These are phyloP conservation scores for Zygoascus flipseniorum DNA, from an alignment of 805 yeast species.

Conservation along the genomic window DNA sequence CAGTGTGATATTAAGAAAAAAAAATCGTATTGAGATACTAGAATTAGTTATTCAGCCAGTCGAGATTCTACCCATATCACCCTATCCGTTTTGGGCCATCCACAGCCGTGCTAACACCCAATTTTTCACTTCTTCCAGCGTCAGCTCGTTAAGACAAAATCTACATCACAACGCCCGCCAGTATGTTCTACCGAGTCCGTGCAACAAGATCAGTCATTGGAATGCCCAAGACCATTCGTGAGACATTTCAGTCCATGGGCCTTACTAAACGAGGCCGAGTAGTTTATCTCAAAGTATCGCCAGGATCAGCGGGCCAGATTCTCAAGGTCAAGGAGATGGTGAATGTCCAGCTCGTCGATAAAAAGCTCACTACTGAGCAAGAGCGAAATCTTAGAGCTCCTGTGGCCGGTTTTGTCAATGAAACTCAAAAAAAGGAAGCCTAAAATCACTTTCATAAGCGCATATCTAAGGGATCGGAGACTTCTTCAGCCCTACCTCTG, in stretches of 20 bases:
- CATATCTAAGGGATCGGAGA: too few species aligned
- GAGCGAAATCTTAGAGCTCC: constrained; percentile 25
- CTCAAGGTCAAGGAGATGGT: constrained; percentile 80
- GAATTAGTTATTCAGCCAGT: too few species aligned
- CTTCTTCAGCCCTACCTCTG: not conserved
- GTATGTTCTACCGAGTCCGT: constrained; percentile 52
- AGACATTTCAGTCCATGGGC: constrained; percentile 65
- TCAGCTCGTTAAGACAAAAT: not conserved
- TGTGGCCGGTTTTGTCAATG: constrained; percentile 22
- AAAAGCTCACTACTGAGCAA: constrained; percentile 41
- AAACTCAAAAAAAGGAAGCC: not conserved
- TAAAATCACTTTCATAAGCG: too few species aligned
- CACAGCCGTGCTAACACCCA: not conserved
- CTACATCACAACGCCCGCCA: not conserved
- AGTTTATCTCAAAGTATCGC: constrained; percentile 63
- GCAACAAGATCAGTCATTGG: constrained; percentile 81
- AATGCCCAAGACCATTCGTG: constrained; percentile 57
- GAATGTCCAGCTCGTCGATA: constrained; percentile 63
- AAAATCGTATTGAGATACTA: too few species aligned
- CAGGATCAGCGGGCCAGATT: constrained; percentile 78
- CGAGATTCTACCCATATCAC: too few species aligned
- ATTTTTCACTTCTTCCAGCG: constrained; percentile 1
- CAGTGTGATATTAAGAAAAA: too few species aligned
- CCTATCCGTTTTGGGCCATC: too few species aligned
- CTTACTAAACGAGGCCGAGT: constrained; percentile 64